phyloP scores from a whole-genome alignment of 1,284 basidiomycete species.

The Irpex sp. region DNA sequence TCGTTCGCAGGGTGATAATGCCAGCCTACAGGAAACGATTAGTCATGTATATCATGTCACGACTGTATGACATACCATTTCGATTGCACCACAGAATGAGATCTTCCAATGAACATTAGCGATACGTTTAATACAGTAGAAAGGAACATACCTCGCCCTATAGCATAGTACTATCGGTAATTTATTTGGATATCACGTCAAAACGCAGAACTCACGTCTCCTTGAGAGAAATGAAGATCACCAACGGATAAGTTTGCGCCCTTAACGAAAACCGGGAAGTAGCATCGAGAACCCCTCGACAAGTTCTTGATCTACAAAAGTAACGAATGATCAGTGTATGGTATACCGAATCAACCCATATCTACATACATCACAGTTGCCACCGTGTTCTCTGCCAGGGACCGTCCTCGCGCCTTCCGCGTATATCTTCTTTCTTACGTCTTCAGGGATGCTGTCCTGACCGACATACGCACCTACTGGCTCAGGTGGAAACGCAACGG shows the following conservation, averaged over 20 bases:
- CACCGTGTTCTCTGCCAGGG: conserved; percentile 85
- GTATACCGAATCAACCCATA: conserved; percentile 1
- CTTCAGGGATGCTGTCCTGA: conserved; percentile 57
- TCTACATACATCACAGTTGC: conserved; percentile 77
- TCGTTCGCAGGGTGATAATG: conserved; percentile 78
- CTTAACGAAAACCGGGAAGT: conserved; percentile 83
- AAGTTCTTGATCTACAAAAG: conserved; percentile 75
- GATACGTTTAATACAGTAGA: background rate
- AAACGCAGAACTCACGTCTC: conserved; percentile 59
- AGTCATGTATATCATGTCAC: background rate
- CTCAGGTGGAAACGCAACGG: conserved; percentile 76
- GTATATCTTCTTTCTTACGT: conserved; percentile 63
- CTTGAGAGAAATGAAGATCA: conserved; percentile 86
- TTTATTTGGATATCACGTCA: background rate
- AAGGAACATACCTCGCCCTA: conserved; percentile 60
- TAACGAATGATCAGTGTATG: background rate
- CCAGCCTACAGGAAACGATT: conserved; percentile 62
- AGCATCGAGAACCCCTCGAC: conserved; percentile 75
- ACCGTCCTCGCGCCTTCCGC: conserved; percentile 81
- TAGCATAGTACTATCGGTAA: conserved; percentile 9
- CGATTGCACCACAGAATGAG: conserved; percentile 84
- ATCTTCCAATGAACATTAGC: conserved; percentile 44
- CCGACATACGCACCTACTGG: conserved; percentile 76
- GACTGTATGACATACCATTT: conserved; percentile 59
- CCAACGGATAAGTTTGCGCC: conserved; percentile 85